Evolutionary conservation across 768 basidiomycete genomes (phyloP), one percentile per base, ranked within the genome.

Genomic region (Omphalotus guepiniiformis): DNA sequence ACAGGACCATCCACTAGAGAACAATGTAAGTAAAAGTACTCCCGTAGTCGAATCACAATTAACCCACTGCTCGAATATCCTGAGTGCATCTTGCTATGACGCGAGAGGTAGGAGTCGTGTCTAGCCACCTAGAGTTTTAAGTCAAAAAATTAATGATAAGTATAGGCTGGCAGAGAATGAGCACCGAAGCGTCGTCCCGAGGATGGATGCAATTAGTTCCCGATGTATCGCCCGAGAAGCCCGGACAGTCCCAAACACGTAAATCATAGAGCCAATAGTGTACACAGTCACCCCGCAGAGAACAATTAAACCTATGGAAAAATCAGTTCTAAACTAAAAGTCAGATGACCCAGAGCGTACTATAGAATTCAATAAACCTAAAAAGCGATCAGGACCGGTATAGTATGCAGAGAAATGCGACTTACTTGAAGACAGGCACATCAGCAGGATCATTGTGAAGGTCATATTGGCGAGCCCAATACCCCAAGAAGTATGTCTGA

Each of bases 71-170:
- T 19, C 64, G 61, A 11, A 77, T 71, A 55, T 77, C 76, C 28
- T 75, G 70, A 0, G 76, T 77, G 53, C 71, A 73, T 27, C 76
- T 64, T 13, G 74, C 62, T 30, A 76, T 72, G 46, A 79, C 68
- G 3, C 76, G 67, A n/a, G 75, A 74, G 0, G 69, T 69, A 1
- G 76, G 76, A 1, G 73, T 75, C 6, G 59, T 69, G 50, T 79
- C 77, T 7, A 79, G 63, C 71, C 73, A 78, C 49, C 77, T 73
- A 63, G 54, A 7, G n/a, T n/a, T n/a, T n/a, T n/a, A n/a, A n/a
- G n/a, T n/a, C 12, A 23, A 11, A 18, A 18, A 5, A 12, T 13
- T 26, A 23, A 42, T 25, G 7, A 48, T 23, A 7, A 40, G 11
- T 13, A 15, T 5, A 25, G 12, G 35, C 26, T 3, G 6, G 30